These are phyloP conservation scores for Globisporangium acanthophoron DNA, from an alignment of 352 stramenopile genomes.

Conservation along the genomic window DNA sequence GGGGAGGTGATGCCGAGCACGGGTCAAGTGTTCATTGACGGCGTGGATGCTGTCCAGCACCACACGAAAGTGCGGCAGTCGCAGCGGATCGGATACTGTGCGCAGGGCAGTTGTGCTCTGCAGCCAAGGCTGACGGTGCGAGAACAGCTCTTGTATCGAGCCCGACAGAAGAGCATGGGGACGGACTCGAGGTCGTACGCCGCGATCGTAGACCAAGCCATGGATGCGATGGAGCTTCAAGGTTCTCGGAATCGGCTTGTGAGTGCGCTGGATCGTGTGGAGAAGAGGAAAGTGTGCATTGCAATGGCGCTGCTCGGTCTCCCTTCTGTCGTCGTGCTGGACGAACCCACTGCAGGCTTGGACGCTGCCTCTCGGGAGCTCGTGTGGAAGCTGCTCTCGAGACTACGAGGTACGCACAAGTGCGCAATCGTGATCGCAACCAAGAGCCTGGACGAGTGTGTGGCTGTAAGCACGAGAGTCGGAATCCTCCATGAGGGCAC, in stretches of 20 bases:
- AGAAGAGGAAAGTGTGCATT: constrained; percentile 11
- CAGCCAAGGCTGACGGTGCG: constrained; percentile 5
- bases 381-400: constrained; percentile 12
- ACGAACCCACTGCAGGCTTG: constrained; percentile 14
- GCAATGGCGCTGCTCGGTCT: constrained; percentile 9
- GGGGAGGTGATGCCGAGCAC: constrained; percentile 13
- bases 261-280: constrained; percentile 1
- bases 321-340: constrained; percentile 14
- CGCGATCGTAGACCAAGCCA: constrained; percentile 1
- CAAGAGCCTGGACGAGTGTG: constrained; percentile 11
- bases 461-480: constrained; percentile 9
- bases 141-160: constrained; percentile 8
- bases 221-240: constrained; percentile 1
- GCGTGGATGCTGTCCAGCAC: constrained; percentile 16
- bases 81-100: constrained; percentile 65
- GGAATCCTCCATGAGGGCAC: constrained; percentile 16
- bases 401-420: not conserved
- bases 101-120: constrained; percentile 32
- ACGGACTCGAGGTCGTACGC: not conserved
- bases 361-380: constrained; percentile 5
- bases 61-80: constrained; percentile 14
- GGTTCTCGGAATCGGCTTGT: constrained; percentile 4
- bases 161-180: constrained; percentile 1
- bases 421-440: constrained; percentile 15
- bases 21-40: constrained; percentile 13